phyloP scores from a whole-genome alignment of 1,284 basidiomycete species.

The Termitomyces sp. region DNA sequence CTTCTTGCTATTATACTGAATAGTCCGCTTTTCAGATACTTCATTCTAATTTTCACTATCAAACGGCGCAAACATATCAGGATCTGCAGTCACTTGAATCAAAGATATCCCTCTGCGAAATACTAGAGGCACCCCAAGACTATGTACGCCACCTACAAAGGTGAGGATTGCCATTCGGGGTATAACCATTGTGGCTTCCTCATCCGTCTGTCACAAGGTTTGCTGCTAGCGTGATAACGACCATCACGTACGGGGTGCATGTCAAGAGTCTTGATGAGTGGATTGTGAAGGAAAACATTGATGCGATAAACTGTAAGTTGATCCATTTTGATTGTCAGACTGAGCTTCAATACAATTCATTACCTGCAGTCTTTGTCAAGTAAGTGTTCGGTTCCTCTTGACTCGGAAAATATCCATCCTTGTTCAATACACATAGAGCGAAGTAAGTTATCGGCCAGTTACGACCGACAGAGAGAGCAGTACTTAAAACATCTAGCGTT shows the following conservation, averaged over 20 bases:
- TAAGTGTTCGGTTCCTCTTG: conserved; percentile 12
- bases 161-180: conserved; percentile 13
- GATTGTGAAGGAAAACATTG: conserved; percentile 41
- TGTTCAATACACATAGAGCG: conserved; percentile 23
- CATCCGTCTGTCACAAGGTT: conserved; percentile 25
- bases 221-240: conserved; percentile 43
- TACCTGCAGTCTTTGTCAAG: conserved; percentile 32
- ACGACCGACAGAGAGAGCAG: too few relatives aligned
- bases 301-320: conserved; percentile 36
- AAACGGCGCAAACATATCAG: conserved; percentile 38
- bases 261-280: conserved; percentile 42
- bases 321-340: background rate
- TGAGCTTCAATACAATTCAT: conserved; percentile 1
- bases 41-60: conserved; percentile 38
- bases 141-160: conserved; percentile 43
- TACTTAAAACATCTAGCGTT: conserved; percentile 28
- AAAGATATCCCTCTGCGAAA: conserved; percentile 38
- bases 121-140: conserved; percentile 35
- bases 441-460: conserved; percentile 21
- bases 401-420: background rate
- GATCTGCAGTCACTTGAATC: conserved; percentile 48
- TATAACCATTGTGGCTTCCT: background rate
- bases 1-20: background rate
- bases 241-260: conserved; percentile 41
- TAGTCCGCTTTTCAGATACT: conserved; percentile 38